Base-by-base conservation (phyloP, 306 rosid species). In the Dryas octopetala region DNA sequence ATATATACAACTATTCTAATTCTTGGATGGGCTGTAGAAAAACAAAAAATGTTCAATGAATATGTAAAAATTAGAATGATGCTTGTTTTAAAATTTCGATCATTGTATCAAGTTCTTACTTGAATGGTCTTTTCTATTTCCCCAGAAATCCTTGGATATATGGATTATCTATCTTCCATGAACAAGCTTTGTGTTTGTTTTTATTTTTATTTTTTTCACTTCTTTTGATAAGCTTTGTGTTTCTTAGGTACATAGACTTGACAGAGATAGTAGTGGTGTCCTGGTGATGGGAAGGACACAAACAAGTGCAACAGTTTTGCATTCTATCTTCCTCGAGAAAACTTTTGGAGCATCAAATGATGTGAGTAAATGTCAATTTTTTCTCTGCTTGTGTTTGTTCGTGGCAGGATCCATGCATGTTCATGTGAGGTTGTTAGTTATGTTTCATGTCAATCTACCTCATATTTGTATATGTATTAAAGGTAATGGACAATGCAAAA, bases 271-370 rank as follows among this genome's bases (percentile, higher is more conserved):
- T 79, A 81, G 96, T 54, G 98, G 98, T 77, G 80, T 91, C 80
- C 85, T 95, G 66, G 89, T 95, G 73, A 89, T 95, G 98, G 98
- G 97, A 50, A 87, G 98, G 79, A 91, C 97, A 60, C 91, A 91
- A 73, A 82, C 81, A 52, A 86, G 92, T 85, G 86, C 96, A 15
- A 78, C 91, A 70, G 61, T 85, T 80, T 85, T 95, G 77, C 98
- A 90, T 79, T 89, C 97, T 80, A 79, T 95, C 69, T 91, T 95
- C 86, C 85, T 93, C 17, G 93, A 90, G 80, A 95, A 86, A 87
- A 95, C 97, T 68, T 84, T 81, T 32, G 84, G 78, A 13, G 97
- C 96, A 50, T 85, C 90, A 41, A 80, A 85, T 76, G 83, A 86
- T 83, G 96, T 90, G 78, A 67, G 87, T 78, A 9, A 46, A 69